These are phyloP conservation scores for Aspergillus awamori DNA, from an alignment of 2,329 filamentous ascomycete species.

Conservation along the genomic window DNA sequence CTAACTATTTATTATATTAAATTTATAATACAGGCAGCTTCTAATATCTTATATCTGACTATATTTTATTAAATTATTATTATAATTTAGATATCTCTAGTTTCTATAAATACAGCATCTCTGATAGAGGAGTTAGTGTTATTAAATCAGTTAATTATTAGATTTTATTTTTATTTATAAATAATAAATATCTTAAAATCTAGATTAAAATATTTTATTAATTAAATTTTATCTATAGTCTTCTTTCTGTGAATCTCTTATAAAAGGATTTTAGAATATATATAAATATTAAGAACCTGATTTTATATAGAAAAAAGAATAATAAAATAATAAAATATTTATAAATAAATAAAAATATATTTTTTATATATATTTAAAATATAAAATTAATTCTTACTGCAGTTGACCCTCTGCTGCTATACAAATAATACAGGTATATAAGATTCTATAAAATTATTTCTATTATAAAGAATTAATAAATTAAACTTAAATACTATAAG, in stretches of 20 bases:
- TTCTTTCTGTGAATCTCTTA: not conserved
- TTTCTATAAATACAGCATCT: not conserved
- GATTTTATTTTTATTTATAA: not conserved
- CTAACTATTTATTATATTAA: not conserved
- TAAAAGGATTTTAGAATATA: not conserved
- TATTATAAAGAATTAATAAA: not conserved
- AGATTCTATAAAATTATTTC: not conserved
- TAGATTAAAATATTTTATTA: not conserved
- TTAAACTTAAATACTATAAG: not conserved
- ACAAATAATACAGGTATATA: not conserved
- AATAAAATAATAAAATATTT: not conserved
- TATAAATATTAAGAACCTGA: not conserved
- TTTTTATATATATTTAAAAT: not conserved
- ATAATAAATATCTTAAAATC: not conserved
- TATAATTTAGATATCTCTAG: not conserved
- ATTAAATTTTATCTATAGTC: not conserved
- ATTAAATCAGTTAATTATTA: not conserved
- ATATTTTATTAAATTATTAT: not conserved
- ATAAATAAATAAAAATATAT: not conserved
- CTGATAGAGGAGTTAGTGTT: not conserved
- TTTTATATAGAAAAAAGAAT: accelerated
- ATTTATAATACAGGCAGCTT: not conserved
- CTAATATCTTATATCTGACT: not conserved
- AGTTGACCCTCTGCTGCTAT: not conserved
- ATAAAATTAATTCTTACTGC: not conserved